Percentiles rank a stretch among this genome's conserved stretches.
Evolutionary conservation across 805 yeast genomes (phyloP).

Genomic region (Hemisphaericaspora nanyangensis): DNA sequence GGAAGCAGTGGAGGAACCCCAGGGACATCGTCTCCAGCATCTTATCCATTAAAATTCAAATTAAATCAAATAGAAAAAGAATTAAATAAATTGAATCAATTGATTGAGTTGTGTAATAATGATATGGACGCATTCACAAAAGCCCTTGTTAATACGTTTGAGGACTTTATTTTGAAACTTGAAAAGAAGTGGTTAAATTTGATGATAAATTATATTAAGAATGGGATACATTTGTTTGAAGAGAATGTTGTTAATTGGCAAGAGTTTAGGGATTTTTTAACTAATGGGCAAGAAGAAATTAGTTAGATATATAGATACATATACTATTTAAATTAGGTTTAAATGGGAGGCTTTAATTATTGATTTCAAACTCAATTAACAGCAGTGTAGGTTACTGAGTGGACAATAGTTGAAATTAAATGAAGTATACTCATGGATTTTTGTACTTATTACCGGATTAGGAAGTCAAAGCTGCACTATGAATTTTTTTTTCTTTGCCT

Average conservation of each 20-base stretch:
- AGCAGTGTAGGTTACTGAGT: too few relatives aligned
- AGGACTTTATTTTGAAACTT: constrained; percentile 32
- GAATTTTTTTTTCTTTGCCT: not conserved
- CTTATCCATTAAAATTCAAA: constrained; percentile 21
- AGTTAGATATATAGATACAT: constrained; percentile 1
- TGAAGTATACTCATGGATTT: too few relatives aligned
- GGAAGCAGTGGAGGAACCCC: constrained; percentile 1
- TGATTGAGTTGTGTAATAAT: constrained; percentile 38
- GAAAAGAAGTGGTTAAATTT: constrained; percentile 39
- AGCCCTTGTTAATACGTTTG: constrained; percentile 38
- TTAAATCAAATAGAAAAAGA: constrained; percentile 38
- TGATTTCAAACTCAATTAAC: too few relatives aligned
- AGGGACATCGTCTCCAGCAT: not conserved
- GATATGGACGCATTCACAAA: constrained; percentile 44
- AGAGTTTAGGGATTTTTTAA: constrained; percentile 22
- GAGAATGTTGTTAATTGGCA: constrained; percentile 31
- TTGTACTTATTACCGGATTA: not conserved
- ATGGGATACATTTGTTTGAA: constrained; percentile 29
- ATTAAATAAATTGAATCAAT: constrained; percentile 43
- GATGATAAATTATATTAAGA: constrained; percentile 34
- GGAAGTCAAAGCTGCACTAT: not conserved
- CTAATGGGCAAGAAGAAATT: constrained; percentile 2
- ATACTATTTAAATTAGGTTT: not conserved
- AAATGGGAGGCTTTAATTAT: too few relatives aligned
- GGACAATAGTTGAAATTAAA: too few relatives aligned